Conservation (phyloP, 441 rosid genomes). For the Croton setiger region DNA sequence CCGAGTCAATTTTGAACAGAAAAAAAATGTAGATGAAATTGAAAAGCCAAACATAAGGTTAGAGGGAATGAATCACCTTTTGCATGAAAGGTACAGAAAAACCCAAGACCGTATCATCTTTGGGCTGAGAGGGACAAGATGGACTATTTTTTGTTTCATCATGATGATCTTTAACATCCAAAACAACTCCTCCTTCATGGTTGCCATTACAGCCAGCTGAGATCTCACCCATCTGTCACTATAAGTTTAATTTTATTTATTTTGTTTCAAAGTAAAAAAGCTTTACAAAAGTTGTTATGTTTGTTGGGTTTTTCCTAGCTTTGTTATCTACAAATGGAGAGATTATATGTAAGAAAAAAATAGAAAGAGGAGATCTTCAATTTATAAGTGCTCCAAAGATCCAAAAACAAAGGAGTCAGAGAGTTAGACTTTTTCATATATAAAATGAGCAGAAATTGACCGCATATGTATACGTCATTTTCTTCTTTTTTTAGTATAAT, state of each 20-base stretch:
- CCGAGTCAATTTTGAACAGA: not conserved
- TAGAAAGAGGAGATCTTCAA: constrained; percentile 3
- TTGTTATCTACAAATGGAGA: not conserved
- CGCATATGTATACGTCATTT: too few relatives aligned
- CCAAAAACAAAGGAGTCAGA: constrained; percentile 10
- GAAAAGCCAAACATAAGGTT: not conserved
- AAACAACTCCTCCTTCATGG: constrained; percentile 32
- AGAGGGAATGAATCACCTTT: constrained; percentile 41
- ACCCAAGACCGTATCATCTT: constrained; percentile 33
- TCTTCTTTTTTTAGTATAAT: not conserved
- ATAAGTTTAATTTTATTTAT: not conserved
- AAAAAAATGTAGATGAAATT: not conserved
- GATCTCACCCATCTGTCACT: constrained; percentile 50
- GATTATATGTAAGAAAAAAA: not conserved
- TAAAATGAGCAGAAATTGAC: not conserved
- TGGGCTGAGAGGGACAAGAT: constrained; percentile 6
- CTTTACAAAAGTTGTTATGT: not conserved
- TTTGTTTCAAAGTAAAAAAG: not conserved
- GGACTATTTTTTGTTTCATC: not conserved
- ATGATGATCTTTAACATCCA: constrained; percentile 45
- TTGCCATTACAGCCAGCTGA: constrained; percentile 26
- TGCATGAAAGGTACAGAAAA: constrained; percentile 70
- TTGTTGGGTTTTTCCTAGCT: not conserved
- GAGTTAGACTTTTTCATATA: not conserved
- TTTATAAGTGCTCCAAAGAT: constrained; percentile 25